Conservation (phyloP, 352 stramenopile species). For the Nothophytophthora sp. region DNA sequence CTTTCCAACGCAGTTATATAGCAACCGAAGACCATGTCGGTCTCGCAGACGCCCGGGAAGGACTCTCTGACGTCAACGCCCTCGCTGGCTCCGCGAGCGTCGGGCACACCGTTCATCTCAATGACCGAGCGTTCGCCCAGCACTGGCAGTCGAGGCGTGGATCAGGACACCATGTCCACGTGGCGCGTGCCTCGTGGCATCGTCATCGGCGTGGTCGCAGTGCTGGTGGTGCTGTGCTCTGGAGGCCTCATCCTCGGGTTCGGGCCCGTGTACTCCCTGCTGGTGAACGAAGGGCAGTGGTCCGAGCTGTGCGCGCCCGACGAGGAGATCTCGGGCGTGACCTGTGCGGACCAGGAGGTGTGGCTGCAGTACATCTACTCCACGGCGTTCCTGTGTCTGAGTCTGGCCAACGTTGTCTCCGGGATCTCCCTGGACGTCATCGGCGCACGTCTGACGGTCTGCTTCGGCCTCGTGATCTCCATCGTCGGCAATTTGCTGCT, state of each 20-base stretch:
- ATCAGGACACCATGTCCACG: slow-evolving; percentile 30
- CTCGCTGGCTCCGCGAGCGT: not conserved
- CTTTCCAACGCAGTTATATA: too few relatives aligned
- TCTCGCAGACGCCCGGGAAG: too few relatives aligned
- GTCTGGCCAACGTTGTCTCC: slow-evolving; percentile 47
- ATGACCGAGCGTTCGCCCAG: not conserved
- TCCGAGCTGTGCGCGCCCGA: slow-evolving; percentile 33
- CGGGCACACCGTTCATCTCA: not conserved
- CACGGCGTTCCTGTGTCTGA: slow-evolving; percentile 48
- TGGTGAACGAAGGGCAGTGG: slow-evolving; percentile 47
- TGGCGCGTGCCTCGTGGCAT: slow-evolving; percentile 23
- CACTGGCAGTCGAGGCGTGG: not conserved
- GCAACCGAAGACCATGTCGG: too few relatives aligned
- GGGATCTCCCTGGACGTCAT: slow-evolving; percentile 46
- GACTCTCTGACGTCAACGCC: too few relatives aligned
- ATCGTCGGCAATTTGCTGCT: slow-evolving; percentile 48
- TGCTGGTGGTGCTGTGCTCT: slow-evolving; percentile 33
- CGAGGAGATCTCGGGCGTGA: slow-evolving; percentile 23
- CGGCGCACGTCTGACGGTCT: slow-evolving; percentile 34
- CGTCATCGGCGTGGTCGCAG: slow-evolving; percentile 22
- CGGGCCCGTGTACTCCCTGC: slow-evolving; percentile 47
- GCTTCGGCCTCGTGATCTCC: slow-evolving; percentile 39
- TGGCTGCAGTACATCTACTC: slow-evolving; percentile 58
- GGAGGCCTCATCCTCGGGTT: slow-evolving; percentile 53
- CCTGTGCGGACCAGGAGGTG: slow-evolving; percentile 44